Evolutionary conservation across 164 flowering plant genomes (phyloP), one percentile per base, ranked within the genome.

Genomic region (Chimonanthus salicifolius): DNA sequence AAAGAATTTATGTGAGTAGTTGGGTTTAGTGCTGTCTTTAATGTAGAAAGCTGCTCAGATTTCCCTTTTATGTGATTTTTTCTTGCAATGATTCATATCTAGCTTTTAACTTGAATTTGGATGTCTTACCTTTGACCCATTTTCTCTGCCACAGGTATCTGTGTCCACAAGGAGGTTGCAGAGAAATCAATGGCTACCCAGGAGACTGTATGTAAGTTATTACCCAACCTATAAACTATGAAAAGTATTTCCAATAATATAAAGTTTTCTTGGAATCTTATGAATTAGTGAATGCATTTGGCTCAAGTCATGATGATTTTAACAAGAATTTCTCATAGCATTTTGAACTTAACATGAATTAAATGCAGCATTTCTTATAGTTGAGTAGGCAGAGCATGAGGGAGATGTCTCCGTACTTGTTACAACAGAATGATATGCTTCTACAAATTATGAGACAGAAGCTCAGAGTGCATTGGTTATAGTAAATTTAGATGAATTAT

Each of bases 111-210:
- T 9, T 13, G 44, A 63, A 63, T 7, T 63, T 2, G 21, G 8
- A 18, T 63, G 18, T 33, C 66, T 20, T 63, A 18, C 66, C 15
- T 9, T 15, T 62, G 21, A 8, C 10, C 2, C 21, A 7, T 72
- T 47, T 15, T 58, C 20, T 45, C 20, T 21, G 16, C 49, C 65
- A 64, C 71, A 82, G 80, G 82, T 79, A 79, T 66, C 76, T 79
- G 21, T 79, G 84, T 72, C 80, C 80, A 49, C 64, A 72, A n/a
- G 80, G 82, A 5, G 78, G 84, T 60, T 79, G 84, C 77, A 77
- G 80, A 67, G 84, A 74, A 75, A 82, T 77, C 72, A 79, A 79
- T 66, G 80, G 79, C 46, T 79, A 82, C 58, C 78, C 82, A 45
- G 79, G 82, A 47, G 69, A 64, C 62, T 82, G 84, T 51, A 74